Base-by-base conservation (phyloP, 2,329 filamentous ascomycete genomes). In the Fusarium oxysporum region DNA sequence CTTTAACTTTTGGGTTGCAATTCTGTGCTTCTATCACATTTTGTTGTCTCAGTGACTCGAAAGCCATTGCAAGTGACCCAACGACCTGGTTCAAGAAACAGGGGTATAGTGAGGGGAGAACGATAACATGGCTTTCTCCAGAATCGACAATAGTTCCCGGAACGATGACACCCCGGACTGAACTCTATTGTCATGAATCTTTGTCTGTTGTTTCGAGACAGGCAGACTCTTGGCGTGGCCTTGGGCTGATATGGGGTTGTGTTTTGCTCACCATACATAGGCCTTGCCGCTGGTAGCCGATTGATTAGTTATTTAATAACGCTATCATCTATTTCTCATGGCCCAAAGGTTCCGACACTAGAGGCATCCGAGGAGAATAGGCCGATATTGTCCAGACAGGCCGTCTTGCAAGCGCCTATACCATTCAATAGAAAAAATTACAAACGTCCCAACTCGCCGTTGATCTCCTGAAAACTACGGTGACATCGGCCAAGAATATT, bases 21-120 rank as follows among this genome's bases (percentile, higher is more conserved):
- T 48, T 60, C 50, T 57, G 33, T 40, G 19, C 10, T 40, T 62
- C 41, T 59, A 40, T 60, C 47, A 55, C 32, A 60, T 60, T 60
- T 48, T 48, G 14, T 50, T 37, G 30, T 28, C 55, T 48, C 25
- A 21, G 10, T 25, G 38, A 35, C 54, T 57, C 23, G 17, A 28
- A n/a, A 30, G 25, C 30, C 51, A 30, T 37, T 32, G 12, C 25
- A 61, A 19, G 43, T 58, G 28, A 45, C 32, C 45, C 62, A 40
- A 50, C 33, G 16, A 44, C 56, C 38, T 45, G 62, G 43, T 50
- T 51, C 30, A 11, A 13, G 37, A 35, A 17, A 59, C 35, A 40
- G 38, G 57, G 54, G n/a, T 33, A 35, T 40, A 28, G 13, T 47
- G 54, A 35, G 37, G 50, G 33, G 37, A 32, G 32, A 17, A n/a